phyloP scores from a whole-genome alignment of 2,329 filamentous ascomycete species.

The Sordariomycetes sp. region DNA sequence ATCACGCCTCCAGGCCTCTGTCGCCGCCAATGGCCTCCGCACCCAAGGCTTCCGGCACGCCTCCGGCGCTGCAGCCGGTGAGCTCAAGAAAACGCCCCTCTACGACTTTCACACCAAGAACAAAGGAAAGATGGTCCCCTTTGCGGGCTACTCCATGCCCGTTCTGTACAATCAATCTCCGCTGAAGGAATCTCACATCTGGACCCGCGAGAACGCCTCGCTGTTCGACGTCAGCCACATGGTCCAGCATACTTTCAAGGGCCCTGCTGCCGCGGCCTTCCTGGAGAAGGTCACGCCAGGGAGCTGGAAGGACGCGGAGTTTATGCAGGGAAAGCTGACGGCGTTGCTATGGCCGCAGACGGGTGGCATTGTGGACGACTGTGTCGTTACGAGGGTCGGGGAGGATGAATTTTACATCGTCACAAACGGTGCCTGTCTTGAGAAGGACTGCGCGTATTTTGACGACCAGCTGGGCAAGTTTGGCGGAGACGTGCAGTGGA shows the following conservation, averaged over 20 bases:
- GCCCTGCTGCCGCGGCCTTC: constrained; percentile 71
- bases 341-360: constrained; percentile 68
- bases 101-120: constrained; percentile 70
- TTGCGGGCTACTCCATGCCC: constrained; percentile 88
- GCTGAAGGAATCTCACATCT: constrained; percentile 78
- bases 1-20: constrained; percentile 15
- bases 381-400: constrained; percentile 74
- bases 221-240: constrained; percentile 97
- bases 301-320: constrained; percentile 52
- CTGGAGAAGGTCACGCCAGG: constrained; percentile 79
- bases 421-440: constrained; percentile 85
- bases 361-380: constrained; percentile 92
- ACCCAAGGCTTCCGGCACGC: not conserved
- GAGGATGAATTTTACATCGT: constrained; percentile 80
- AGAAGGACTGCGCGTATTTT: constrained; percentile 79
- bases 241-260: constrained; percentile 82
- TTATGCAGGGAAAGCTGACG: constrained; percentile 73
- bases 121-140: constrained; percentile 93
- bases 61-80: constrained; percentile 10
- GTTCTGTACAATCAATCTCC: constrained; percentile 74
- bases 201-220: constrained; percentile 80
- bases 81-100: constrained; percentile 58
- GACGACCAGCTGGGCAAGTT: constrained; percentile 54
- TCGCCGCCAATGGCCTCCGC: constrained; percentile 2
- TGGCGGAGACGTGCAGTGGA: constrained; percentile 52